Conservation (phyloP, 129 eudicot species). For the Rutidosis leptorrhynchoides region DNA sequence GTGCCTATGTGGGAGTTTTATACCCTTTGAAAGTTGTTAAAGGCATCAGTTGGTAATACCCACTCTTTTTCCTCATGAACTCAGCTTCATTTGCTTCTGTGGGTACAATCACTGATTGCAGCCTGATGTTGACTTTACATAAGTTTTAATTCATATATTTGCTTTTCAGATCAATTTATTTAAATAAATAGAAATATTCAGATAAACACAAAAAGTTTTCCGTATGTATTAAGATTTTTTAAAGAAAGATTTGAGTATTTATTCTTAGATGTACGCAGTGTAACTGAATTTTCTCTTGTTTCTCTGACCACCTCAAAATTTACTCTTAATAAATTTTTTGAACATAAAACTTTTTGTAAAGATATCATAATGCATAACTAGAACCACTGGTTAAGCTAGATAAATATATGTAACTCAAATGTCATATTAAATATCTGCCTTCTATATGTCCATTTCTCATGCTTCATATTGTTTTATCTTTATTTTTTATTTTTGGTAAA, state of each 20-base stretch:
- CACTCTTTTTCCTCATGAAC: slow-evolving; percentile 31
- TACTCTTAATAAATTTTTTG: no score
- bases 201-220: no score
- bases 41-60: slow-evolving; percentile 30
- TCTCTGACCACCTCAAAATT: no score
- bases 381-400: no score
- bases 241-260: no score
- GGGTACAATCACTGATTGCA: slow-evolving; percentile 41
- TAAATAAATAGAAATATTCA: slow-evolving; percentile 9
- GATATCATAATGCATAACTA: no score
- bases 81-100: slow-evolving; percentile 33
- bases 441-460: slow-evolving; percentile 19
- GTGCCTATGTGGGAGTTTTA: no score
- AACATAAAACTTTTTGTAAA: no score
- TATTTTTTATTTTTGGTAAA: no score
- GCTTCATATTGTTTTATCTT: slow-evolving; percentile 19
- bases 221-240: no score
- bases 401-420: neutral
- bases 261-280: no score
- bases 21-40: slow-evolving; percentile 36
- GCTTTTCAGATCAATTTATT: slow-evolving; percentile 18
- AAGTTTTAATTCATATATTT: slow-evolving; percentile 22
- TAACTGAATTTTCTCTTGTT: no score
- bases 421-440: slow-evolving; percentile 14
- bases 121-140: slow-evolving; percentile 38